A percentile compares a stretch with the other conserved stretches of the same genome.
phyloP scores from a whole-genome alignment of 106 monocot genomes.

The Dendrobium nobile region DNA sequence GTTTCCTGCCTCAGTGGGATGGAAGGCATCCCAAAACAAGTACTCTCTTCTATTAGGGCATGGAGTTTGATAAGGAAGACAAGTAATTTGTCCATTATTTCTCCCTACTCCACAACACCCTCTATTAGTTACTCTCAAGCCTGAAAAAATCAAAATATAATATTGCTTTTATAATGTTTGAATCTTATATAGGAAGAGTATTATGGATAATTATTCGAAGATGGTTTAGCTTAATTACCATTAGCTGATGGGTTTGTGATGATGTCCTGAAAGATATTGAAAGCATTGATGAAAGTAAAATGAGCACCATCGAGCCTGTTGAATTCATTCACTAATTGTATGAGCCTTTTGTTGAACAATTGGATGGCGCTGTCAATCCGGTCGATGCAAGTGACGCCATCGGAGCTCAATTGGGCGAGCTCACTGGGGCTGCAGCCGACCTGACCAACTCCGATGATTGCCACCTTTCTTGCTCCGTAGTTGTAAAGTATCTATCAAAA shows the following conservation, averaged over 20 bases:
- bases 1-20: slow-evolving; percentile 76
- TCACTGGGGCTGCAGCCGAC: slow-evolving; percentile 86
- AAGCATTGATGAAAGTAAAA: slow-evolving; percentile 83
- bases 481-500: slow-evolving; percentile 4
- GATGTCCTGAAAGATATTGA: slow-evolving; percentile 52
- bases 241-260: slow-evolving; percentile 29
- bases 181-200: too few species aligned
- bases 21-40: slow-evolving; percentile 92
- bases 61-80: slow-evolving; percentile 72
- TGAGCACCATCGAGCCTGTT: slow-evolving; percentile 61
- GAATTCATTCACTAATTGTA: slow-evolving; percentile 43
- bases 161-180: too few species aligned
- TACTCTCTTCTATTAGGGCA: slow-evolving; percentile 53
- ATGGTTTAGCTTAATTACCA: slow-evolving; percentile 20
- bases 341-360: slow-evolving; percentile 42
- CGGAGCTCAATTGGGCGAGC: slow-evolving; percentile 56
- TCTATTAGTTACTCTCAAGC: slow-evolving; percentile 51
- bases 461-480: slow-evolving; percentile 65
- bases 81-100: slow-evolving; percentile 89
- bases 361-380: slow-evolving; percentile 42
- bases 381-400: slow-evolving; percentile 57
- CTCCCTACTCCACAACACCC: slow-evolving; percentile 95
- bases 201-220: too few species aligned
- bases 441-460: slow-evolving; percentile 64
- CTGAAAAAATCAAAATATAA: slow-evolving; percentile 19